Evolutionary conservation across 257 asterid genomes (phyloP).

Genomic region (Scutellaria galericulata): DNA sequence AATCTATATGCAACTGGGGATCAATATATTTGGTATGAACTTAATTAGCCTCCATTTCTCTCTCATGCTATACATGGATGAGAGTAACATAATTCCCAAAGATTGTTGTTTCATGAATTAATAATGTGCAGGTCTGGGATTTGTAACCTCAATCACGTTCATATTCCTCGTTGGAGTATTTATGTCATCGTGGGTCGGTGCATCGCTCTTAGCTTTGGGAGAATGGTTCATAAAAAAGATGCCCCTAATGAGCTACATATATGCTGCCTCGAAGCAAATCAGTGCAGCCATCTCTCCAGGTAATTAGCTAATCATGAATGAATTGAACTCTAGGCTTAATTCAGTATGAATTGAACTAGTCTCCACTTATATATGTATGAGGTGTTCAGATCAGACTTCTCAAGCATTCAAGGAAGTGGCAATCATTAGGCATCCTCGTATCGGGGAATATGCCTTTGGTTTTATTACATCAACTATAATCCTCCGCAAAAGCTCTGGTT

Average conservation of each 20-base stretch:
- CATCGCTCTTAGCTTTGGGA: slow-evolving; percentile 72
- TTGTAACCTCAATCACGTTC: slow-evolving; percentile 71
- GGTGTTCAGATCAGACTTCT: slow-evolving; percentile 60
- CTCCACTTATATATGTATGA: not conserved
- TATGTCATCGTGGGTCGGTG: slow-evolving; percentile 88
- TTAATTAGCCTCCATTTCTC: not conserved
- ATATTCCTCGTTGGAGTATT: slow-evolving; percentile 82
- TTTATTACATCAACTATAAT: slow-evolving; percentile 75
- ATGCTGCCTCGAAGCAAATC: slow-evolving; percentile 77
- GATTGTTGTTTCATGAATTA: too few species aligned
- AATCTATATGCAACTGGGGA: slow-evolving; percentile 69
- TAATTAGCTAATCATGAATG: slow-evolving; percentile 29
- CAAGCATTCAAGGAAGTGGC: slow-evolving; percentile 95
- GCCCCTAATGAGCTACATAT: slow-evolving; percentile 85
- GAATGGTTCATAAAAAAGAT: slow-evolving; percentile 81
- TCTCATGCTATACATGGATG: too few species aligned
- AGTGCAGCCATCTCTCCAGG: slow-evolving; percentile 90
- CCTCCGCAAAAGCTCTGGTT: slow-evolving; percentile 61
- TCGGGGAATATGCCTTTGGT: slow-evolving; percentile 81
- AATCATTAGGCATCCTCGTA: slow-evolving; percentile 73
- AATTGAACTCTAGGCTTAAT: not conserved
- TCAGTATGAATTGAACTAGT: not conserved
- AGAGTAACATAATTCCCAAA: too few species aligned
- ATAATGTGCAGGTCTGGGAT: slow-evolving; percentile 66
- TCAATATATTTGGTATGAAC: slow-evolving; percentile 66